These are phyloP conservation scores for Sporothrix sp. DNA, from an alignment of 2,329 filamentous ascomycete species.

Conservation along the genomic window DNA sequence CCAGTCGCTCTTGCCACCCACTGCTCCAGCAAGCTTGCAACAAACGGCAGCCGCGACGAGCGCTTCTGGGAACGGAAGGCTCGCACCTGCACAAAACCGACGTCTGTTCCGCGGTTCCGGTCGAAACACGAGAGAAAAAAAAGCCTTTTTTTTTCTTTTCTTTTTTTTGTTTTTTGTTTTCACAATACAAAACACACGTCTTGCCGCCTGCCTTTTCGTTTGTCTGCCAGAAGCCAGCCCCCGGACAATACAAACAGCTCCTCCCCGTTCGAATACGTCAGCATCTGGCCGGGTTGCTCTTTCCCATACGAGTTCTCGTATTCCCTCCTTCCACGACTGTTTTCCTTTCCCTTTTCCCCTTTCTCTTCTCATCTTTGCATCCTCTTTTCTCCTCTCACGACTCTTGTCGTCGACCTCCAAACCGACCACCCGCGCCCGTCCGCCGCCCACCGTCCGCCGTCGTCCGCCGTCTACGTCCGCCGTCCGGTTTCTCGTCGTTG, in stretches of 20 bases:
- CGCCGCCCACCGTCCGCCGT: background rate
- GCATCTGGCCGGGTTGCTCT: background rate
- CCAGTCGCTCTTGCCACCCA: no score
- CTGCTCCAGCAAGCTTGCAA: no score
- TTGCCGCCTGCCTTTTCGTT: background rate
- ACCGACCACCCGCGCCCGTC: background rate
- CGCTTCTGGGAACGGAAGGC: no score
- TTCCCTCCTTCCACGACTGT: background rate
- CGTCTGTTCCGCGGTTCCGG: no score
- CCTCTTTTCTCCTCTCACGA: background rate
- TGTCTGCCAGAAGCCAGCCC: background rate
- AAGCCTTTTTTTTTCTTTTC: no score
- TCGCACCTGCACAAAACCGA: no score
- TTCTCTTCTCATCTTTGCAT: background rate
- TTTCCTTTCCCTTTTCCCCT: background rate
- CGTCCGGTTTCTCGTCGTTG: background rate
- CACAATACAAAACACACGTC: no score
- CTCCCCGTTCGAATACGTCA: conserved; percentile 1
- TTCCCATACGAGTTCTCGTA: background rate
- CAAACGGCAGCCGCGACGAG: no score
- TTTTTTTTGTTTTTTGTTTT: no score
- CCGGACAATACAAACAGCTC: background rate
- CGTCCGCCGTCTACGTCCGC: background rate
- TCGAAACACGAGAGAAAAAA: no score
- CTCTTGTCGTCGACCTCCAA: background rate